Base-by-base conservation (phyloP, 495 filamentous ascomycete species). In the Lasiosphaeria ovina region DNA sequence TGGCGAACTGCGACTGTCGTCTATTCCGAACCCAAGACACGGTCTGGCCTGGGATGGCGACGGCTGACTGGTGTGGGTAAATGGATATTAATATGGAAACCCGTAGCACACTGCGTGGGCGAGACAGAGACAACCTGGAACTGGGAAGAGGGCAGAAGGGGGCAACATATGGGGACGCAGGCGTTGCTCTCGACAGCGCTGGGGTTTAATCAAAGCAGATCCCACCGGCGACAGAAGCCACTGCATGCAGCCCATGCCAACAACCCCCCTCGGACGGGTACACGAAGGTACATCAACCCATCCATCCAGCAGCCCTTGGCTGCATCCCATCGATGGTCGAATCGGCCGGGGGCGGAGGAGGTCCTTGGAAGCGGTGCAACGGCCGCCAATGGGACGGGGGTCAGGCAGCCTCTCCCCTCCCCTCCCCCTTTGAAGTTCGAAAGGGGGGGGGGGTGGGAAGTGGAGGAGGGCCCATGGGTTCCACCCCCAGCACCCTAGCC, bases 81-180 rank as follows among this genome's bases (percentile, higher is more conserved):
- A 80, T 76, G 58, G 70, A 60, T 54, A 60, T 76, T 71, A 74
- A 76, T 75, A 74, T 76, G 72, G 70, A 72, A 72, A 77, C 60
- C 66, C 66, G 66, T 68, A 67, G 59, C 61, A 67, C 24, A 24
- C 53, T 56, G 62, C 51, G 55, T 65, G 44, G 44, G 44, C 44
- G 44, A 64, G 67, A 62, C 62, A 62, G 64, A 71, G 66, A 71
- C 61, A 58, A 65, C 54, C 62, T 44, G 62, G 62, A 55, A 55
- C 16, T 54, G 47, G 57, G 57, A 58, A 57, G 54, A 53, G 38
- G 45, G 48, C 35, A 32, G 24, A 44, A 38, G 52, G 54, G 53
- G 52, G 50, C 40, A 53, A 53, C 54, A 60, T 59, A 51, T 57
- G 50, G 53, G 52, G 54, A 56, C 35, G 61, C 45, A 33, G 34